phyloP scores from a whole-genome alignment of 345 rosid species.

The Eucalyptus regnans region DNA sequence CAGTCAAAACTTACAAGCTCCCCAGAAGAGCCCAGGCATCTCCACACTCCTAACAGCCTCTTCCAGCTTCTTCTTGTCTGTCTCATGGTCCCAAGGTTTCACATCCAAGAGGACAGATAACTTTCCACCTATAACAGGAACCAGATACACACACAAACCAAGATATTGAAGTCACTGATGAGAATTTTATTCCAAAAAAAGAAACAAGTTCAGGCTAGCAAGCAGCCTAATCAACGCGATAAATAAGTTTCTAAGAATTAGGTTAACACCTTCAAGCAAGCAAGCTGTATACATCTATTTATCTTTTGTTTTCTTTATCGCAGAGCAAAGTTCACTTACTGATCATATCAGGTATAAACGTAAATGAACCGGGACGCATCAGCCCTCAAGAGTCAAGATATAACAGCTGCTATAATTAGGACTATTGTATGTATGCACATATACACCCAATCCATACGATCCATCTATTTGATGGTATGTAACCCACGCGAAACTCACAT shows the following conservation, averaged over 20 bases:
- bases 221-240: not conserved
- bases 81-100: constrained; percentile 97
- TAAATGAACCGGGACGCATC: not conserved
- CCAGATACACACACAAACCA: not conserved
- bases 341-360: not conserved
- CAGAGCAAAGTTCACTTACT: not conserved
- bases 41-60: constrained; percentile 50
- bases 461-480: too few relatives aligned
- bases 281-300: not conserved
- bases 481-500: too few relatives aligned
- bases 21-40: constrained; percentile 86
- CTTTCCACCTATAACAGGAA: constrained; percentile 53
- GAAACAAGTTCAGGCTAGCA: not conserved
- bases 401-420: not conserved
- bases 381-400: not conserved
- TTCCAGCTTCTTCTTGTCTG: constrained; percentile 91
- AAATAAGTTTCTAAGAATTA: not conserved
- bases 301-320: not conserved
- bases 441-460: too few relatives aligned
- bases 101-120: constrained; percentile 85
- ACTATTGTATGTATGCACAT: not conserved
- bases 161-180: not conserved
- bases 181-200: not conserved
- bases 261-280: not conserved
- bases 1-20: constrained; percentile 57